These are phyloP conservation scores for Acanthamoeba rhysodes DNA, from an alignment of 208 protist genomes.

Conservation along the genomic window DNA sequence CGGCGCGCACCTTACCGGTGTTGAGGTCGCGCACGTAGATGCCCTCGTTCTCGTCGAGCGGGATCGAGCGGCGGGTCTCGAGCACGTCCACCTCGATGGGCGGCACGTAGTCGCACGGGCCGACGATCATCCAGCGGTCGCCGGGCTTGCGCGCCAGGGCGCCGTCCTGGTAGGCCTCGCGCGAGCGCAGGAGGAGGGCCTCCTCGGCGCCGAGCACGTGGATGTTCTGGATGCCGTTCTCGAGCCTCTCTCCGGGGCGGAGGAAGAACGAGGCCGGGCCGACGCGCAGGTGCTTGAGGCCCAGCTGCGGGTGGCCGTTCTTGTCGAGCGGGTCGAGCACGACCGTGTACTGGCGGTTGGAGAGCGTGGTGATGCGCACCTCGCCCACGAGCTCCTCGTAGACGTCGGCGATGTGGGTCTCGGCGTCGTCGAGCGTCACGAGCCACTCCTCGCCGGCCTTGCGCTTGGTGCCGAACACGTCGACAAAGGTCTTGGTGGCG, in stretches of 20 bases:
- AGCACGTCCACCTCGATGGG: slow-evolving; percentile 94
- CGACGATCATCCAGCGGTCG: slow-evolving; percentile 96
- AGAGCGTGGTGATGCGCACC: slow-evolving; percentile 92
- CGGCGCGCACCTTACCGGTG: slow-evolving; percentile 93
- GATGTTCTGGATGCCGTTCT: slow-evolving; percentile 92
- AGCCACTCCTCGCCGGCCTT: slow-evolving; percentile 93
- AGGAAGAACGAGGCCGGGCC: slow-evolving; percentile 97
- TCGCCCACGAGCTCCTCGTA: slow-evolving; percentile 93
- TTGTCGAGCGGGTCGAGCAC: slow-evolving; percentile 93
- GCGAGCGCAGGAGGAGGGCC: slow-evolving; percentile 95
- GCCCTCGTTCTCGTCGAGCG: slow-evolving; percentile 98
- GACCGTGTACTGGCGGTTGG: slow-evolving; percentile 94
- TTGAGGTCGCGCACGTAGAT: slow-evolving; percentile 96
- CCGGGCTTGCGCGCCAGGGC: slow-evolving; percentile 90
- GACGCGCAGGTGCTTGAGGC: slow-evolving; percentile 92
- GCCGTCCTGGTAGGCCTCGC: slow-evolving; percentile 91
- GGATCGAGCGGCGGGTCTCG: slow-evolving; percentile 93
- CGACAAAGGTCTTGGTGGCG: slow-evolving; percentile 92
- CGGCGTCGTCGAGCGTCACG: slow-evolving; percentile 91
- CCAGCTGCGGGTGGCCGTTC: slow-evolving; percentile 91
- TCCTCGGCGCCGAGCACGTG: slow-evolving; percentile 95
- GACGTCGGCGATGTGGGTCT: slow-evolving; percentile 95
- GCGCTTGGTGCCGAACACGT: slow-evolving; percentile 89
- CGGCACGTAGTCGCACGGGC: slow-evolving; percentile 95
- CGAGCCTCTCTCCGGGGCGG: slow-evolving; percentile 95